Percentiles rank a stretch among this genome's conserved stretches.
Conservation (phyloP, 257 asterid genomes). For the Misopates orontium region DNA sequence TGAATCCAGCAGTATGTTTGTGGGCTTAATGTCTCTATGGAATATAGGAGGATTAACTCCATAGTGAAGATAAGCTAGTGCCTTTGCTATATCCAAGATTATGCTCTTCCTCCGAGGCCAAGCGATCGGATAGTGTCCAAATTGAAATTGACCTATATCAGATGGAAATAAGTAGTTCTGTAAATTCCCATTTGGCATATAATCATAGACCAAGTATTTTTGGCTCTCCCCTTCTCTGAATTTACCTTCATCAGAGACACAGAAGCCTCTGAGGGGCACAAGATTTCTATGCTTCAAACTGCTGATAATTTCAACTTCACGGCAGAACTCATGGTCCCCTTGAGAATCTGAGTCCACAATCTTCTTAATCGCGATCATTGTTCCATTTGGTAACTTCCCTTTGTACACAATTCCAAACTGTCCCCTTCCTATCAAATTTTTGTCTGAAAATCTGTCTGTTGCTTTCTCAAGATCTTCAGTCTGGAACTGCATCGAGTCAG, state of each 20-base stretch:
- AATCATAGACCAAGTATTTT: conserved; percentile 57
- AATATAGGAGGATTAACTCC: conserved; percentile 65
- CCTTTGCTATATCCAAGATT: conserved; percentile 65
- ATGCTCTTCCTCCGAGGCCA: conserved; percentile 62
- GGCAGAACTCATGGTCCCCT: conserved; percentile 43
- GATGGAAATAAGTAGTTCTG: conserved; percentile 38
- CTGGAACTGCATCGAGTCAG: conserved; percentile 38
- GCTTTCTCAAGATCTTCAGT: conserved; percentile 49
- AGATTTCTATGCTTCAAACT: conserved; percentile 55
- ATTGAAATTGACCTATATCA: neutral
- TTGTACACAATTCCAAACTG: conserved; percentile 56
- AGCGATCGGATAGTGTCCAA: conserved; percentile 28
- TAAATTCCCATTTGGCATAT: conserved; percentile 59
- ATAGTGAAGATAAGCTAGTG: conserved; percentile 55
- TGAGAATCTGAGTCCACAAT: conserved; percentile 39
- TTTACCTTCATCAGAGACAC: conserved; percentile 28
- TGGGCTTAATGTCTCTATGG: conserved; percentile 65
- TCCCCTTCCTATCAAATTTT: conserved; percentile 55
- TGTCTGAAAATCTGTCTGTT: conserved; percentile 45
- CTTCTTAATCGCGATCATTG: conserved; percentile 53
- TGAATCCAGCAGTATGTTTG: conserved; percentile 58
- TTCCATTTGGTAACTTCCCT: conserved; percentile 52
- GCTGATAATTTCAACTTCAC: conserved; percentile 58
- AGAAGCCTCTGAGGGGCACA: conserved; percentile 54
- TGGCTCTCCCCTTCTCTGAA: conserved; percentile 22